A percentile compares a stretch with the other conserved stretches of the same genome.
Conservation (phyloP, 2,329 filamentous ascomycete genomes). For the Xylariales sp. region DNA sequence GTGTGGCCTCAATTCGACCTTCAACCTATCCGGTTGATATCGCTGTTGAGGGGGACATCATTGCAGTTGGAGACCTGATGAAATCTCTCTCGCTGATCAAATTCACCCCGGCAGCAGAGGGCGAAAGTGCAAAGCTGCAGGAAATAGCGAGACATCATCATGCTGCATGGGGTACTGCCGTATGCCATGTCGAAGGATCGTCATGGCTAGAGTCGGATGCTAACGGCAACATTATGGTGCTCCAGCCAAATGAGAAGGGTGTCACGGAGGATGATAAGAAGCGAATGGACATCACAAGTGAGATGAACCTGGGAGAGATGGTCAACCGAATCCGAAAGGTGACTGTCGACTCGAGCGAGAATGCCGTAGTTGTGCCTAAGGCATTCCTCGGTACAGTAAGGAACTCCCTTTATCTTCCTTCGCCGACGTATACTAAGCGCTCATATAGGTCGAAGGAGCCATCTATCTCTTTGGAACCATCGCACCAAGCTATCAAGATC, state of each 20-base stretch:
- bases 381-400: slow-evolving; percentile 87
- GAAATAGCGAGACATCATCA: slow-evolving; percentile 80
- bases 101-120: slow-evolving; percentile 55
- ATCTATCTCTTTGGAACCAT: slow-evolving; percentile 89
- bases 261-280: slow-evolving; percentile 70
- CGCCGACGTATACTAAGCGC: not conserved
- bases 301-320: slow-evolving; percentile 86
- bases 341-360: slow-evolving; percentile 58
- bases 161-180: slow-evolving; percentile 75
- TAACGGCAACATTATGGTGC: slow-evolving; percentile 79
- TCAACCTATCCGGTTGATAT: slow-evolving; percentile 81
- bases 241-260: slow-evolving; percentile 68
- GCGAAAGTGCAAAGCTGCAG: slow-evolving; percentile 56
- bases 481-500: slow-evolving; percentile 64
- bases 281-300: slow-evolving; percentile 68
- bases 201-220: slow-evolving; percentile 81
- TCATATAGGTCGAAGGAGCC: slow-evolving; percentile 71
- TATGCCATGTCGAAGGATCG: slow-evolving; percentile 66
- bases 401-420: slow-evolving; percentile 10
- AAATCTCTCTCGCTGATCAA: slow-evolving; percentile 81
- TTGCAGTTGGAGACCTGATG: slow-evolving; percentile 89
- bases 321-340: slow-evolving; percentile 83
- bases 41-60: slow-evolving; percentile 65
- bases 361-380: slow-evolving; percentile 67
- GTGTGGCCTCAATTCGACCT: slow-evolving; percentile 71